Evolutionary conservation across 2,329 filamentous ascomycete species (phyloP).

Genomic region (Alternaria viburni): DNA sequence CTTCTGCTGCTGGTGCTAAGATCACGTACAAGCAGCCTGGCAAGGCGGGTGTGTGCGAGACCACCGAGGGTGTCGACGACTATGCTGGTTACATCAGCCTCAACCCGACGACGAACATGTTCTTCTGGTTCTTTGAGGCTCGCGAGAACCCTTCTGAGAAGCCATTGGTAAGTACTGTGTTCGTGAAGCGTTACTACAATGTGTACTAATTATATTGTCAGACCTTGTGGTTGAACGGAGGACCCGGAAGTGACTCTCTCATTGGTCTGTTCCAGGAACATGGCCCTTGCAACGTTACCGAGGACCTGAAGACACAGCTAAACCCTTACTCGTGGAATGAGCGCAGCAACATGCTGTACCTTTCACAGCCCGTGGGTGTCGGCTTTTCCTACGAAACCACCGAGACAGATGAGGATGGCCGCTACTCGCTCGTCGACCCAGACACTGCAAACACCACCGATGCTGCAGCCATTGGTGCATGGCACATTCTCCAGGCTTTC

Average conservation of each 20-base stretch:
- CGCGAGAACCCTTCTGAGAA: constrained; percentile 50
- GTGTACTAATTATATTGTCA: neutral
- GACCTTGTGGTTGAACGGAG: constrained; percentile 61
- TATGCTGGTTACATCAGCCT: constrained; percentile 49
- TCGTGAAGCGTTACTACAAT: neutral
- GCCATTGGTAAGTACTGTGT: constrained; percentile 20
- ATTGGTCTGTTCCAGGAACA: constrained; percentile 61
- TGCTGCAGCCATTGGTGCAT: constrained; percentile 42
- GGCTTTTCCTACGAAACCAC: constrained; percentile 50
- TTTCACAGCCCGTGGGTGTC: constrained; percentile 49
- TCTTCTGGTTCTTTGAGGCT: constrained; percentile 58
- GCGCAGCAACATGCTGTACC: constrained; percentile 48
- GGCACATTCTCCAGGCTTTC: constrained; percentile 47
- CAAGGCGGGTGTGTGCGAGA: constrained; percentile 53
- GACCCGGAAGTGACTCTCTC: constrained; percentile 58
- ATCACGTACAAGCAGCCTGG: constrained; percentile 47
- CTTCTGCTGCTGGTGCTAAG: constrained; percentile 41
- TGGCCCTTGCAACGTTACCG: constrained; percentile 40
- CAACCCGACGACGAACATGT: constrained; percentile 47
- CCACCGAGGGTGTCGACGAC: constrained; percentile 43
- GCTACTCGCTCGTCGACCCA: constrained; percentile 42
- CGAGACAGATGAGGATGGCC: constrained; percentile 27
- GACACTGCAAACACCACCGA: constrained; percentile 42
- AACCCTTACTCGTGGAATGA: constrained; percentile 52
- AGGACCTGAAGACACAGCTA: constrained; percentile 43